Evolutionary conservation across 2,329 filamentous ascomycete genomes (phyloP).

Genomic region (Colletotrichum truncatum): DNA sequence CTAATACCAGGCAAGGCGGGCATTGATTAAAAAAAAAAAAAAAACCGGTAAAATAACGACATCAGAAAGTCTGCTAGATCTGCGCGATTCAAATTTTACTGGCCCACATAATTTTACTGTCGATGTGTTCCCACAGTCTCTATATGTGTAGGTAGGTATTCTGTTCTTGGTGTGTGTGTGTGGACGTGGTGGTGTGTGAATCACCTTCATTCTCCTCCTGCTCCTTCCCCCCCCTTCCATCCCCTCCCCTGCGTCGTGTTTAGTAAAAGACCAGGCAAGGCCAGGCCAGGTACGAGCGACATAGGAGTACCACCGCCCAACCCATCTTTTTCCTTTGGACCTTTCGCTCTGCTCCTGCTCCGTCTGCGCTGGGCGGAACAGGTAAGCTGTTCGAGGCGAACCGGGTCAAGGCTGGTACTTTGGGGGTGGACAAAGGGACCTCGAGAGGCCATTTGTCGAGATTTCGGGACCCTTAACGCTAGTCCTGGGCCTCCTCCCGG

Average conservation of each 20-base stretch:
- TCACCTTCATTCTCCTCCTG: no score
- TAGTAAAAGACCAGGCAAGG: no score
- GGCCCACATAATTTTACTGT: conserved; percentile 13
- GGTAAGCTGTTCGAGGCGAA: conserved; percentile 2
- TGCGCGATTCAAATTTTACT: conserved; percentile 24
- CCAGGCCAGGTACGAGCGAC: neutral
- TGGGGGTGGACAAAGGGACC: neutral
- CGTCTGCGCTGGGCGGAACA: neutral
- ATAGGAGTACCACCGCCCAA: neutral
- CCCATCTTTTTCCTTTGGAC: neutral
- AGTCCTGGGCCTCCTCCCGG: neutral
- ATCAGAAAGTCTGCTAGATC: conserved; percentile 1
- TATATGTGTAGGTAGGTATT: neutral
- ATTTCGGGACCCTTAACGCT: conserved; percentile 14
- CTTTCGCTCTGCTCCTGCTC: no score
- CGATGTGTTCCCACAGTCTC: conserved; percentile 6
- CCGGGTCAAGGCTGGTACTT: conserved; percentile 20
- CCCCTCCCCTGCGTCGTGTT: no score
- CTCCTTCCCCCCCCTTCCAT: no score
- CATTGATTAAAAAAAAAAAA: neutral
- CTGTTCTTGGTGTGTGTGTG: neutral
- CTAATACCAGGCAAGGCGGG: neutral
- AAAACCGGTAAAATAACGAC: neutral
- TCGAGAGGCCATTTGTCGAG: conserved; percentile 7
- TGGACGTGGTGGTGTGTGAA: neutral